A percentile compares a stretch with the other conserved stretches of the same genome.
Conservation (phyloP, 2,329 filamentous ascomycete species). For the Claviceps maximensis region DNA sequence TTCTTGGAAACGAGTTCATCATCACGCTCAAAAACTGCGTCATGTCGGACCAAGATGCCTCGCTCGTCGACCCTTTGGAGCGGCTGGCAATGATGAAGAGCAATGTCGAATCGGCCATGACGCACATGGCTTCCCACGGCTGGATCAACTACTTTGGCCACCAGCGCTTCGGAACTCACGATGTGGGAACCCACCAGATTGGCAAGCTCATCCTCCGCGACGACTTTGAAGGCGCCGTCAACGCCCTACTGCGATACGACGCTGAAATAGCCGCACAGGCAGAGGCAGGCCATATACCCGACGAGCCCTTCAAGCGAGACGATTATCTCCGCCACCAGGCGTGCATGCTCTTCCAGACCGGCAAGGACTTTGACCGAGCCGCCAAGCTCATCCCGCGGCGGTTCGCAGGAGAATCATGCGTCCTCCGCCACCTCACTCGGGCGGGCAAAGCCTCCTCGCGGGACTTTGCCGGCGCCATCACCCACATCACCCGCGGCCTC, state of each 20-base stretch:
- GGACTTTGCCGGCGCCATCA: conserved; percentile 72
- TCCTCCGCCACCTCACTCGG: conserved; percentile 63
- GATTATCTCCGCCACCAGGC: conserved; percentile 69
- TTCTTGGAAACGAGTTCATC: conserved; percentile 81
- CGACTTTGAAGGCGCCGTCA: conserved; percentile 68
- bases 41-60: conserved; percentile 31
- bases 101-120: conserved; percentile 44
- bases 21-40: conserved; percentile 81
- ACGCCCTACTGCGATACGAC: conserved; percentile 63
- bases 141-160: conserved; percentile 98
- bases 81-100: conserved; percentile 18
- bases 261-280: conserved; percentile 40
- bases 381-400: conserved; percentile 60
- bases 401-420: conserved; percentile 64
- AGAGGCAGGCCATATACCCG: conserved; percentile 22
- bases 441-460: conserved; percentile 32
- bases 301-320: conserved; percentile 50
- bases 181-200: conserved; percentile 71
- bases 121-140: conserved; percentile 56
- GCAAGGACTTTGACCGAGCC: conserved; percentile 44
- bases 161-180: conserved; percentile 89
- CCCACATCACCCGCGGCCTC: conserved; percentile 67
- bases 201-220: conserved; percentile 73
- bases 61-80: conserved; percentile 14
- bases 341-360: conserved; percentile 58